Base-by-base conservation (phyloP, 2,329 filamentous ascomycete genomes). In the Dendryphion nanum region DNA sequence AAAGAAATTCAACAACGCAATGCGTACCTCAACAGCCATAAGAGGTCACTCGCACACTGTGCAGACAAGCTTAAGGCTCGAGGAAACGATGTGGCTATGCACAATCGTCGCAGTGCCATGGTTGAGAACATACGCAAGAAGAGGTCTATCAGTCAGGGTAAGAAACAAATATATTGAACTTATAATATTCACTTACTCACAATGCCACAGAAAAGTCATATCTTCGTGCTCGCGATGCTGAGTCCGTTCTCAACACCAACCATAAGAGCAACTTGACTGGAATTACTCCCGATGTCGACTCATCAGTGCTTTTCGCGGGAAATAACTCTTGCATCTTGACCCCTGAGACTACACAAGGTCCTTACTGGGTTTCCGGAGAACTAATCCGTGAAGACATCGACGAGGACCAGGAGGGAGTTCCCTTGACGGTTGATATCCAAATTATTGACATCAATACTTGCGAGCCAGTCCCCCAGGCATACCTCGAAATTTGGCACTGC, bases 361-460 rank as follows among this genome's bases (percentile, higher is more conserved):
- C 61, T 3, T 67, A 64, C 47, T 66, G 57, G 55, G 73, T 79
- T 33, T 53, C 63, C 15, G 77, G 76, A 19, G 75, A 79, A 52
- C 66, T 70, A 35, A 56, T 79, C 41, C 70, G 76, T 18, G 45
- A 64, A 19, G 61, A 79, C 46, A 57, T 79, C 24, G 66, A 62
- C 13, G 74, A 77, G 30, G 60, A 62, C 12, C 66, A 78, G 51
- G 44, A 50, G 6, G 77, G 76, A 33, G 63, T 80, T 17, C 66
- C 69, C 16, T 56, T 78, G 24, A 68, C 68, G 3, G 55, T 78
- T 8, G 74, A 77, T 47, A 68, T 76, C 44, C 76, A 79, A 55
- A 64, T 79, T 38, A 67, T 79, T 36, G 76, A 80, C 42, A 67
- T 76, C 23, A 63, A 70, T 30, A 78, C 75, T 3, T 80, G 77